Conservation (phyloP, 257 asterid species). For the Nicotiana knightiana region DNA sequence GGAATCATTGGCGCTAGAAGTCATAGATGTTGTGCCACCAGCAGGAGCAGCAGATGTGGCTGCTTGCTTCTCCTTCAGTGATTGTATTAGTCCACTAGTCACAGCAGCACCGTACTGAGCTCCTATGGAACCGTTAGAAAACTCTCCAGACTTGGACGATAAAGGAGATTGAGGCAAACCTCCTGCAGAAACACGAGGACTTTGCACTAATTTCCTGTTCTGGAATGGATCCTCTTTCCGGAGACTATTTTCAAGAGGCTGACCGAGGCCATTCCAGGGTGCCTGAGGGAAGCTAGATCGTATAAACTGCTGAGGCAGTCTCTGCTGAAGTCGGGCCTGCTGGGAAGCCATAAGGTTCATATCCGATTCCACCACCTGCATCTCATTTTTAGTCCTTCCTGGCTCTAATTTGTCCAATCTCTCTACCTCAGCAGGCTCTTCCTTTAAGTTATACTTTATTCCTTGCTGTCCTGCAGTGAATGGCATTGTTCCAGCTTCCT, state of each 20-base stretch:
- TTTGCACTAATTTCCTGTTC: constrained; percentile 75
- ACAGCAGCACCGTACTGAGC: constrained; percentile 75
- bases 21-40: constrained; percentile 53
- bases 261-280: constrained; percentile 69
- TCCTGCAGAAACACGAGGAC: constrained; percentile 89
- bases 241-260: constrained; percentile 58
- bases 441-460: constrained; percentile 71
- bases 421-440: constrained; percentile 78
- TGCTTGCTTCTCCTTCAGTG: constrained; percentile 77
- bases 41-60: constrained; percentile 56
- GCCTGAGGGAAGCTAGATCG: constrained; percentile 63
- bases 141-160: constrained; percentile 91
- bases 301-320: constrained; percentile 58
- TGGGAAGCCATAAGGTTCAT: constrained; percentile 46
- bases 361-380: constrained; percentile 53
- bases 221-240: constrained; percentile 70
- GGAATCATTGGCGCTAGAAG: constrained; percentile 67
- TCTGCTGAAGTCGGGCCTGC: constrained; percentile 68
- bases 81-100: constrained; percentile 54
- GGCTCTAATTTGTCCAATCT: constrained; percentile 56
- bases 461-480: constrained; percentile 69
- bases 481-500: constrained; percentile 56
- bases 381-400: constrained; percentile 34
- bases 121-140: constrained; percentile 89
- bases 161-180: constrained; percentile 97